Base-by-base conservation (phyloP, 352 stramenopile genomes). In the Globisporangium irregulare region DNA sequence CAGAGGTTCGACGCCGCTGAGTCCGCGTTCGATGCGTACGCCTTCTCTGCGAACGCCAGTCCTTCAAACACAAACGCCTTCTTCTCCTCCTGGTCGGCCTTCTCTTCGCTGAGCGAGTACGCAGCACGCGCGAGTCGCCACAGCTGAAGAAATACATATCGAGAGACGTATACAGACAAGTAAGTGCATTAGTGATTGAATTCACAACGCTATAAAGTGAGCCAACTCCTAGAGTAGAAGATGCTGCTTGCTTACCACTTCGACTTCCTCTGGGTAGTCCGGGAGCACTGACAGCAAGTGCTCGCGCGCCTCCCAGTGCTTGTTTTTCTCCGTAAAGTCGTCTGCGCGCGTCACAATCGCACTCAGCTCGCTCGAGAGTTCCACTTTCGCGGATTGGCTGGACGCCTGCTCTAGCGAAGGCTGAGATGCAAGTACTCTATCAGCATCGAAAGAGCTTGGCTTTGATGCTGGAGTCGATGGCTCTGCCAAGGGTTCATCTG, bases 1-100 rank as follows among this genome's bases (percentile, higher is more conserved):
- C 85, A 93, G 59, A 91, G 89, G 72, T 91, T 91, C 10, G 80
- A 74, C 2, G 77, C 70, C 15, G 80, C 85, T 5, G 68, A 78
- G 64, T 90, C 79, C 3, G 72, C 64, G 61, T 90, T 68, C 3
- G 76, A 38, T 4, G 66, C 71, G 63, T 87, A 90, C 10, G 82
- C 83, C 15, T 80, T 79, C 68, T 91, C 74, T 24, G 81, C 81
- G 55, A 74, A 74, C 43, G 65, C 64, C 3, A 89, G 69, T 0
- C 85, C 85, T 73, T 93, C 81, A 61, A 79, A 80, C 24, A 80
- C 80, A 6, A 89, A 62, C 0, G 70, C 65, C 25, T 89, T 90
- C 61, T 90, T 91, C 36, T 86, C 76, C n/a, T 82, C 80, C 10
- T 36, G 25, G 29, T 66, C 65, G 3, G 27, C 72, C 18, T 64